phyloP scores from a whole-genome alignment of 164 flowering plant species.

The Macadamia integrifolia region DNA sequence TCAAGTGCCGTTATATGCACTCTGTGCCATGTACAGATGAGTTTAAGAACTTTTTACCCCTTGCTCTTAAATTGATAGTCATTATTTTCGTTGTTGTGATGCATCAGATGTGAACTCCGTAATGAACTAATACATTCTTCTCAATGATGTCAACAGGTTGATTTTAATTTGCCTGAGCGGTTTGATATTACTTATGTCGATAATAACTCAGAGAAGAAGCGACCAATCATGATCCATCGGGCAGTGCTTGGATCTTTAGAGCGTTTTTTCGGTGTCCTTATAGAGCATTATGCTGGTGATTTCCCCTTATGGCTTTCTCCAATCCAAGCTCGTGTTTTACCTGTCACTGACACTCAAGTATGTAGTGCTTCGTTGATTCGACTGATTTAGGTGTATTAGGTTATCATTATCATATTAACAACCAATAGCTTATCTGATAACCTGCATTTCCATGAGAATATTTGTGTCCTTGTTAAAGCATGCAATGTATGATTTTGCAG shows the following conservation, averaged over 20 bases:
- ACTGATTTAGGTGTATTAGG: neutral
- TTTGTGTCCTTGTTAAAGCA: slow-evolving; percentile 10
- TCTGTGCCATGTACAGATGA: no score
- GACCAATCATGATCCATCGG: slow-evolving; percentile 94
- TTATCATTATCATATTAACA: neutral
- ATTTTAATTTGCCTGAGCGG: slow-evolving; percentile 86
- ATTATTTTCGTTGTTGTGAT: neutral
- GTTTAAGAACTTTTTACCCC: no score
- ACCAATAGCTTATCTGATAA: slow-evolving; percentile 33
- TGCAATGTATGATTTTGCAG: slow-evolving; percentile 26
- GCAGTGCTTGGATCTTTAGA: slow-evolving; percentile 97
- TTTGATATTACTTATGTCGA: slow-evolving; percentile 90
- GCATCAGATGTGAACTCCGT: neutral
- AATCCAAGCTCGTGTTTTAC: slow-evolving; percentile 76
- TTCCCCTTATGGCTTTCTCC: slow-evolving; percentile 98
- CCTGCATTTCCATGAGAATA: no score
- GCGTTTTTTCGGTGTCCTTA: slow-evolving; percentile 88
- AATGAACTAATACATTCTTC: neutral
- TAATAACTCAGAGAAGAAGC: slow-evolving; percentile 68
- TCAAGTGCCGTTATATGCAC: no score
- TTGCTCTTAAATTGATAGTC: no score
- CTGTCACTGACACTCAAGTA: slow-evolving; percentile 89
- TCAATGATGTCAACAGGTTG: slow-evolving; percentile 53
- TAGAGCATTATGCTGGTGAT: slow-evolving; percentile 95
- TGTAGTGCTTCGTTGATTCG: slow-evolving; percentile 21